Conservation (phyloP, 2,329 filamentous ascomycete species). For the Septoria petroselini region DNA sequence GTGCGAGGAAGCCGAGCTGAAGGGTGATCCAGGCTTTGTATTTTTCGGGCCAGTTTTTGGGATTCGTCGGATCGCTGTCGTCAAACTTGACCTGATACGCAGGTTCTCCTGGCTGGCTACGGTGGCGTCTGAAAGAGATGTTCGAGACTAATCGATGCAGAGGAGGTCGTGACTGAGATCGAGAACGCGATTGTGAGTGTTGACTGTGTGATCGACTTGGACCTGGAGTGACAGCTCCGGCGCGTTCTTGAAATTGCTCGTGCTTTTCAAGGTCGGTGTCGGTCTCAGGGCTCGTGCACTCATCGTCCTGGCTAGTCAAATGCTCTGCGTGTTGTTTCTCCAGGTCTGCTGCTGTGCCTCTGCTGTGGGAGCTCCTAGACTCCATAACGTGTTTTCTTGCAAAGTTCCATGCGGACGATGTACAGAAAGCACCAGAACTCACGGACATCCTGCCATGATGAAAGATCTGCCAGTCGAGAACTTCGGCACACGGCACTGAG, state of each 20-base stretch:
- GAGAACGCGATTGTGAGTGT: not conserved
- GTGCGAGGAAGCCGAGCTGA: slow-evolving; percentile 50
- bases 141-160: slow-evolving; percentile 3
- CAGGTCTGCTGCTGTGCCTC: slow-evolving; percentile 1
- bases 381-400: not conserved
- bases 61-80: slow-evolving; percentile 44
- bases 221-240: not conserved
- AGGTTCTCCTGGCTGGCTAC: slow-evolving; percentile 13
- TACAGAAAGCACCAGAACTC: no score
- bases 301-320: slow-evolving; percentile 2
- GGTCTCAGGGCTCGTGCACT: not conserved
- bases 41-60: slow-evolving; percentile 45
- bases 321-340: slow-evolving; percentile 14
- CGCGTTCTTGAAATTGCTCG: slow-evolving; percentile 2
- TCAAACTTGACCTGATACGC: slow-evolving; percentile 34
- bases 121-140: slow-evolving; percentile 8
- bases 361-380: not conserved
- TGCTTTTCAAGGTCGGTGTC: slow-evolving; percentile 22
- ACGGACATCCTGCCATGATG: not conserved
- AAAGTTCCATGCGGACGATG: not conserved
- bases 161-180: slow-evolving; percentile 3
- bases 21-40: slow-evolving; percentile 52
- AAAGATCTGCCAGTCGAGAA: not conserved
- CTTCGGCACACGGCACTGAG: not conserved
- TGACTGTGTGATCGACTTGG: slow-evolving; percentile 1